Base-by-base conservation (phyloP, 2,329 filamentous ascomycete genomes). In the Hymenoscyphus fraxineus region DNA sequence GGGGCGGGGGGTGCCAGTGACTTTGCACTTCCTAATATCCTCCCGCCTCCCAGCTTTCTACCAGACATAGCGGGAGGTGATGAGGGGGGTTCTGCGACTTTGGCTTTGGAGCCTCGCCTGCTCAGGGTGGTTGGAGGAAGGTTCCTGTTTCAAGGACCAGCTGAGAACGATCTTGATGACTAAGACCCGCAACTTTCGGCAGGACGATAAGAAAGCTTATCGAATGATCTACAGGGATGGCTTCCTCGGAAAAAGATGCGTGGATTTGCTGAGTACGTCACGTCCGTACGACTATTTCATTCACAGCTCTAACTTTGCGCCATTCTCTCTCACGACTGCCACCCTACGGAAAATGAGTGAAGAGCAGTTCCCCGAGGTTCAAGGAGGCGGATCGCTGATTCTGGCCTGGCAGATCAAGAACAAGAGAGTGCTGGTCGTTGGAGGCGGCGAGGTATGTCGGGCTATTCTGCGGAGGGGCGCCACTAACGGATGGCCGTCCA, bases 391-490 rank as follows among this genome's bases (percentile, higher is more conserved):
- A 65, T 98, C 94, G 67, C 80, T 99, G 69, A 95, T 99, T 68
- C 81, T 99, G 61, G 95, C 95, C 75, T 99, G 94, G 93, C 95
- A 98, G 80, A 88, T 97, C 73, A 90, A 88, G 75, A 88, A 89
- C 77, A 97, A 96, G 78, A 87, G 88, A 69, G 89, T 98, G 16
- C 80, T 99, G n/a, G 91, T 99, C 4, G 87, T 99, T 7, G 95
- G 95, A 69, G 95, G 95, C 72, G 95, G 95, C 77, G 94, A 98
- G 84, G 94, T 96, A 80, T 68, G 70, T 62, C 40, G 55, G 44
- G 62, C 39, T 16, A 15, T 64, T 55, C 59, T 13, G 51, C 7
- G 27, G 12, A 40, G 22, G 12, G 58, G 65, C 57, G 62, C 63
- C 58, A 70, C 68, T 72, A 72, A 76, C 63, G 47, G 16, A 22